These are phyloP conservation scores for Gigaspora rosea DNA, from an alignment of 192 early-diverging fungal genomes.

Conservation along the genomic window DNA sequence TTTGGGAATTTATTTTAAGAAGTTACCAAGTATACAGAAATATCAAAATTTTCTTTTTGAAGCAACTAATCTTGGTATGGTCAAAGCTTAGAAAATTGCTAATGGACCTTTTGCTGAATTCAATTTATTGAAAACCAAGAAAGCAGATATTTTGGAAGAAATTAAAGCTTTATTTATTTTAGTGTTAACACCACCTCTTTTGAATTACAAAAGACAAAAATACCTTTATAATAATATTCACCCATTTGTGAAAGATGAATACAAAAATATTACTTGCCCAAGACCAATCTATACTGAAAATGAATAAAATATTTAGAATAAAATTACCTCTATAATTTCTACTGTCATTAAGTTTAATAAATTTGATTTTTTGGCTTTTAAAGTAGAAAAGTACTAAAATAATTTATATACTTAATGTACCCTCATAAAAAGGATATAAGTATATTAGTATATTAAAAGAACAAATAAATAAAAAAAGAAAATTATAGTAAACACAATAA, in stretches of 20 bases:
- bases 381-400: neutral
- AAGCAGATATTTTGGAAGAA: neutral
- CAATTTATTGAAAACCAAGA: slow-evolving; percentile 20
- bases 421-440: slow-evolving; percentile 3
- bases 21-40: slow-evolving; percentile 14
- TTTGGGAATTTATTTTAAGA: too few relatives aligned
- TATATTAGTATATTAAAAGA: too few relatives aligned
- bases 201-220: slow-evolving; percentile 4
- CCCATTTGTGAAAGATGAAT: slow-evolving; percentile 10
- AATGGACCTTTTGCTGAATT: slow-evolving; percentile 26
- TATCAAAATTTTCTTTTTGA: slow-evolving; percentile 26
- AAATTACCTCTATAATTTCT: too few relatives aligned
- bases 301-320: too few relatives aligned
- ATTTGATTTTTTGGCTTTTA: too few relatives aligned
- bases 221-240: slow-evolving; percentile 7
- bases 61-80: neutral
- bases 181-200: neutral
- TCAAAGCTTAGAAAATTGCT: slow-evolving; percentile 26
- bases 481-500: too few relatives aligned
- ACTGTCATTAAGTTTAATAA: too few relatives aligned
- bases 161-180: slow-evolving; percentile 13
- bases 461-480: too few relatives aligned
- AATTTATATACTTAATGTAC: neutral
- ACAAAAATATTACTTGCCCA: too few relatives aligned
- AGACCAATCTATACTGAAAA: too few relatives aligned